Conservation (phyloP, 495 filamentous ascomycete species). For the Tuber magnatum region DNA sequence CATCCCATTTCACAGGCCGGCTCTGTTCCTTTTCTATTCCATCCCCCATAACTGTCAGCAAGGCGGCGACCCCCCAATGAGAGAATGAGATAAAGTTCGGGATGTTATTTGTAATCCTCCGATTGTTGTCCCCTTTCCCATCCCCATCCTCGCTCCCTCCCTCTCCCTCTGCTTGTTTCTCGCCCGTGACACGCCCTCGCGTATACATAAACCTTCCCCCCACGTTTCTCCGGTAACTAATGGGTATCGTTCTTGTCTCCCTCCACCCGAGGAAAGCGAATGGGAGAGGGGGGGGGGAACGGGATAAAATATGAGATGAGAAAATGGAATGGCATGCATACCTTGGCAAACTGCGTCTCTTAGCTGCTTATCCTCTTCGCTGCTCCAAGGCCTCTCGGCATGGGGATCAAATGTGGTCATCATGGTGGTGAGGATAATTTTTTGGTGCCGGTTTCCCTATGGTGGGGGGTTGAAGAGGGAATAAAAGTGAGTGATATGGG, state of each 20-base stretch:
- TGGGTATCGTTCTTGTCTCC: neutral
- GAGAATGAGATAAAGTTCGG: neutral
- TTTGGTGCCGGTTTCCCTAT: neutral
- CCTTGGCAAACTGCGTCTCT: conserved; percentile 32
- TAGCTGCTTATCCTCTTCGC: conserved; percentile 31
- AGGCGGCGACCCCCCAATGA: neutral
- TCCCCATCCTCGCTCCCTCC: neutral
- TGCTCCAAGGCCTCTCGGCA: conserved; percentile 29
- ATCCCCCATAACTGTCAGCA: conserved; percentile 17
- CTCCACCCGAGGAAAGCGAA: neutral
- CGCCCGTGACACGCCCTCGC: neutral
- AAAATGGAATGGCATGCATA: conserved; percentile 6
- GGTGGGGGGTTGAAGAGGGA: neutral
- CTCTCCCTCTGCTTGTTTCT: neutral
- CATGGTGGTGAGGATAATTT: conserved; percentile 11
- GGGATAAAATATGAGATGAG: neutral
- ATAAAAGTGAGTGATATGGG: neutral
- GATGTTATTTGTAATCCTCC: neutral
- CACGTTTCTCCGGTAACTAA: neutral
- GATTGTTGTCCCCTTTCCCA: neutral
- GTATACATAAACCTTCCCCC: neutral
- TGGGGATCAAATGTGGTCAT: conserved; percentile 34
- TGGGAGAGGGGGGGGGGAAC: neutral
- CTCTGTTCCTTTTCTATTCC: conserved; percentile 32
- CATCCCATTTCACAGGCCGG: conserved; percentile 44